phyloP scores from a whole-genome alignment of 2,329 filamentous ascomycete genomes.

The Penicillium vulpinum region DNA sequence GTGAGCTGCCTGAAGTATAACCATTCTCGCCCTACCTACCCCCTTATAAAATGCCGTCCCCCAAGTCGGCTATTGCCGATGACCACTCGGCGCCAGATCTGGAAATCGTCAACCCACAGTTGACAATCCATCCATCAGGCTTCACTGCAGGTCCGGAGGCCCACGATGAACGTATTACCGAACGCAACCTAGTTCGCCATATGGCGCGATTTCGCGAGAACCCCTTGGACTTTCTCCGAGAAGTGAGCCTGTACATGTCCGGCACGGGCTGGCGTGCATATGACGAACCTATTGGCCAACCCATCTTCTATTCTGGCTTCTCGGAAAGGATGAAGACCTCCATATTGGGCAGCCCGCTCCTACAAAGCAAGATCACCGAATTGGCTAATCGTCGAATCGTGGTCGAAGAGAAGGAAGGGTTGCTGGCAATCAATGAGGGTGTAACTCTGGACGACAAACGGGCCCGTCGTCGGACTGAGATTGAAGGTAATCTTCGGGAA shows the following conservation, averaged over 20 bases:
- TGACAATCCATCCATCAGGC: conserved; percentile 73
- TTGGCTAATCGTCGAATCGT: conserved; percentile 72
- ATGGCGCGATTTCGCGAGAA: conserved; percentile 82
- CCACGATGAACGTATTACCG: conserved; percentile 50
- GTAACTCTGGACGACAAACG: conserved; percentile 30
- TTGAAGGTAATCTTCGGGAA: conserved; percentile 73
- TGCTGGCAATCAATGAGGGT: conserved; percentile 51
- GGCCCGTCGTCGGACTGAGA: conserved; percentile 51
- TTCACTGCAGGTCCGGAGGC: conserved; percentile 46
- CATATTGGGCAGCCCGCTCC: conserved; percentile 72
- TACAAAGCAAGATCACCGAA: conserved; percentile 72
- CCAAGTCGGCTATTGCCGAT: conserved; percentile 30
- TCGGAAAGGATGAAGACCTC: conserved; percentile 81
- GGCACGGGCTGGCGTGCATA: conserved; percentile 95
- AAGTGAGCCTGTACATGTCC: conserved; percentile 89
- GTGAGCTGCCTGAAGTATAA: neutral
- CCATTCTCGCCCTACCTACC: neutral
- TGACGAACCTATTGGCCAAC: conserved; percentile 84
- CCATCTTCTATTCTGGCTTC: conserved; percentile 90
- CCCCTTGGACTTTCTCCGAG: conserved; percentile 78
- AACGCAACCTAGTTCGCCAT: conserved; percentile 60
- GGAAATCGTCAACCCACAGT: conserved; percentile 71
- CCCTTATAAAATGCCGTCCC: conserved; percentile 30
- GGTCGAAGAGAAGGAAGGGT: conserved; percentile 74
- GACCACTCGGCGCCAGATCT: conserved; percentile 67